Base-by-base conservation (phyloP, 257 asterid genomes). In the Nemophila menziesii region DNA sequence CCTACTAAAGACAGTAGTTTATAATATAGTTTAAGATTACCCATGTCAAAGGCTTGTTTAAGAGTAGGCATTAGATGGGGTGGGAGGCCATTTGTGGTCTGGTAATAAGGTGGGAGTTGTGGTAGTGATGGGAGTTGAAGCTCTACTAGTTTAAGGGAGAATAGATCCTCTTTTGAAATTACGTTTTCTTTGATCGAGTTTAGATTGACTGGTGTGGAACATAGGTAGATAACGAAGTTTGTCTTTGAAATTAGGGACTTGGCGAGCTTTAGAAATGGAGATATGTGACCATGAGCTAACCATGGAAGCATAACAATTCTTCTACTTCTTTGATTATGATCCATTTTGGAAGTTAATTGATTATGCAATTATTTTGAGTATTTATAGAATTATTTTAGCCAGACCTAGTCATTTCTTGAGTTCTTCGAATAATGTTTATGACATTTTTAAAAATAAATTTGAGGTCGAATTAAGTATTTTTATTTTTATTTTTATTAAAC, bases 61-160 rank as follows among this genome's bases (percentile, higher is more conserved):
- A 75, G 74, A 14, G 51, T 26, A 9, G 37, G 44, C 65, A 70
- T 64, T 56, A 72, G 81, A 56, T 55, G 63, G 55, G 68, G 82
- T 13, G 89, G 92, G 19, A 82, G 80, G 65, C 73, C 85, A 46
- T 67, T 71, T 54, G 94, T 73, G 48, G 94, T 71, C 66, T 79
- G 94, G 44, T 21, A 22, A 8, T 46, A 62, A 29, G 78, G 64
- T n/a, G 82, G 82, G 3, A 82, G 74, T 0, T 72, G 59, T 0
- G 75, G 72, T 33, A 62, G 46, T 24, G 60, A 1, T 16, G 86
- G 82, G 7, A 84, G 67, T 0, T 51, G 66, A 14, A 84, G 80
- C 15, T 68, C 82, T 1, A 77, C 73, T 3, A 75, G 57, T 39
- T 82, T 70, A 5, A 72, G 59, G 55, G 77, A 63, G 12, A 54